Evolutionary conservation across 441 rosid genomes (phyloP).

Genomic region (Populus hybrid): DNA sequence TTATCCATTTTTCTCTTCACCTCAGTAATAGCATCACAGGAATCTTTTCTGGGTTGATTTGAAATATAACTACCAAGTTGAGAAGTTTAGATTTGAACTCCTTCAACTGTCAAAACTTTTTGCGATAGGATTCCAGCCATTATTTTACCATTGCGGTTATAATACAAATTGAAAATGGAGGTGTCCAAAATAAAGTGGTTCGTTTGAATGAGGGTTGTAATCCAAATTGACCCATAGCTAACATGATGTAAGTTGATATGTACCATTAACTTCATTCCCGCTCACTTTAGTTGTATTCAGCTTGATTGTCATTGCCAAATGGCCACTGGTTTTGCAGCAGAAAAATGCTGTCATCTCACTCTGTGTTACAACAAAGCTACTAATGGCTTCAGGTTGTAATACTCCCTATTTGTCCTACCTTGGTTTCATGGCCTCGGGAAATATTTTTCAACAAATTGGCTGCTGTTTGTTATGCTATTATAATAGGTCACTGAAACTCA

Average conservation of each 20-base stretch:
- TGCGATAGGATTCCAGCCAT: not conserved
- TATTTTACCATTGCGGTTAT: not conserved
- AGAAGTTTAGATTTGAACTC: not conserved
- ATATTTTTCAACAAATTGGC: not conserved
- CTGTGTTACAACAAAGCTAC: not conserved
- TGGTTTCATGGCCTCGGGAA: not conserved
- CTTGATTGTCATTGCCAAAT: not conserved
- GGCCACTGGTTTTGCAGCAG: not conserved
- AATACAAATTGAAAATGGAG: not conserved
- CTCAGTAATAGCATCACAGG: not conserved
- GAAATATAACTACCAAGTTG: not conserved
- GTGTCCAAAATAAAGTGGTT: not conserved
- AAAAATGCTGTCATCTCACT: not conserved
- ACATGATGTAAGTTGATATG: not conserved
- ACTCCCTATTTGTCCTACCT: not conserved
- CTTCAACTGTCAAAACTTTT: not conserved
- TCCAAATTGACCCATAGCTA: not conserved
- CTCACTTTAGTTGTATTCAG: not conserved
- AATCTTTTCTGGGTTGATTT: not conserved
- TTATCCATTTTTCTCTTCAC: constrained; percentile 11
- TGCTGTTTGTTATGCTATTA: not conserved
- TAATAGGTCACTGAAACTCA: not conserved
- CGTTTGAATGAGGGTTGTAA: not conserved
- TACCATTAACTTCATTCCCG: not conserved
- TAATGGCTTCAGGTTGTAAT: not conserved